Evolutionary conservation across 805 yeast genomes (phyloP).

Genomic region (Sungouiozyma ichnusensis): DNA sequence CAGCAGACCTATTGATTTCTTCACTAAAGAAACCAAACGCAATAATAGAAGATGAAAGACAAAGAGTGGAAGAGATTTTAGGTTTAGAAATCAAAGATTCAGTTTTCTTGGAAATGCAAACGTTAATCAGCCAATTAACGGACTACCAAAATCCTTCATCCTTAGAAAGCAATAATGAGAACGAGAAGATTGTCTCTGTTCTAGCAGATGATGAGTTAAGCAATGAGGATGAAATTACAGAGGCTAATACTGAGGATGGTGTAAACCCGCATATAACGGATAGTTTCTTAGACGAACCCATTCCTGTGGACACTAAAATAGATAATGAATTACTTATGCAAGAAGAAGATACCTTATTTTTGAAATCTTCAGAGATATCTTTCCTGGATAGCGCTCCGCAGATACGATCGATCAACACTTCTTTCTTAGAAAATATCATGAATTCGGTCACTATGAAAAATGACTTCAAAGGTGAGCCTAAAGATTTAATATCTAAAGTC

Average conservation of each 20-base stretch:
- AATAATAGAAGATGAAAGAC: slow-evolving; percentile 32
- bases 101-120: slow-evolving; percentile 36
- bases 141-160: slow-evolving; percentile 32
- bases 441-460: slow-evolving; percentile 26
- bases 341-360: slow-evolving; percentile 12
- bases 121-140: slow-evolving; percentile 37
- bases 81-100: slow-evolving; percentile 23
- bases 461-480: slow-evolving; percentile 29
- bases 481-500: slow-evolving; percentile 33
- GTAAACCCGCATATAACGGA: slow-evolving; percentile 10
- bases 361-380: neutral
- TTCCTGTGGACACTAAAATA: neutral
- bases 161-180: slow-evolving; percentile 5
- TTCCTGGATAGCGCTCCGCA: slow-evolving; percentile 21
- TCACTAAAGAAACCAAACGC: slow-evolving; percentile 13
- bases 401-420: slow-evolving; percentile 38
- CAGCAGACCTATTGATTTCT: slow-evolving; percentile 18
- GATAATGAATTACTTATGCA: slow-evolving; percentile 21
- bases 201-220: slow-evolving; percentile 38
- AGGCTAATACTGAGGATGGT: slow-evolving; percentile 23
- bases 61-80: slow-evolving; percentile 39
- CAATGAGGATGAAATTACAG: slow-evolving; percentile 17
- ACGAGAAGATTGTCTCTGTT: slow-evolving; percentile 34
- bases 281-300: neutral
- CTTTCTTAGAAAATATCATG: slow-evolving; percentile 40